Evolutionary conservation across 306 rosid species (phyloP), one percentile per base, ranked within the genome.

Genomic region (Mimosa bimucronata): DNA sequence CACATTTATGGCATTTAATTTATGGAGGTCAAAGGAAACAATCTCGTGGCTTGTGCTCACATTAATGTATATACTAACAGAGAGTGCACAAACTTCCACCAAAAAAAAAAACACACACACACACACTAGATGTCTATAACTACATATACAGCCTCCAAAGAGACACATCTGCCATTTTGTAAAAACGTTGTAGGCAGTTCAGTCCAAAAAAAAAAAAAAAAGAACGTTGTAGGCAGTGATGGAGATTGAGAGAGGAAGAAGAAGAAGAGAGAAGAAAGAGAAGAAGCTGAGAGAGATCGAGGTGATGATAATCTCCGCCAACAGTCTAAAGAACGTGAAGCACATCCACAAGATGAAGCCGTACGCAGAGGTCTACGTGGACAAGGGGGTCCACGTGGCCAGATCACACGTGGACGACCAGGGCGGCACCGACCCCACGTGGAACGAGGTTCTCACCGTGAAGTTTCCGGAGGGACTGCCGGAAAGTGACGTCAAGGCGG

Each of bases 301-400:
- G 34, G 71, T 66, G 25, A 66, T 66, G 71, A 66, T 66, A 66
- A 66, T 66, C 16, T 66, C 71, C 0, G 71, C 71, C 44, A 23
- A 18, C 7, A 19, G 34, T 37, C 46, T 66, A 26, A 66, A 66
- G 71, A 66, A 66, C 46, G 71, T 66, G 3, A 66, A 66, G 71
- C 71, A 66, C 29, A 1, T 66, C 16, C 25, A n/a, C 52, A 67
- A 21, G 73, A 67, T 67, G 73, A 67, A 41, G 50, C 29, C 73
- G 0, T 67, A 67, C 50, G 52, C 73, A 0, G 73, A 67, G 30
- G 52, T 67, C 19, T 40, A 67, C 50, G 73, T 67, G 31, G 73
- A 67, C 50, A 67, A 38, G 52, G 10, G 37, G 5, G 30, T 40
- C 18, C 52, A 67, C 19, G 31, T 66, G 28, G 46, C 71, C 12